Conservation (phyloP, 2,329 filamentous ascomycete species). For the Trichoderma koningiopsis region DNA sequence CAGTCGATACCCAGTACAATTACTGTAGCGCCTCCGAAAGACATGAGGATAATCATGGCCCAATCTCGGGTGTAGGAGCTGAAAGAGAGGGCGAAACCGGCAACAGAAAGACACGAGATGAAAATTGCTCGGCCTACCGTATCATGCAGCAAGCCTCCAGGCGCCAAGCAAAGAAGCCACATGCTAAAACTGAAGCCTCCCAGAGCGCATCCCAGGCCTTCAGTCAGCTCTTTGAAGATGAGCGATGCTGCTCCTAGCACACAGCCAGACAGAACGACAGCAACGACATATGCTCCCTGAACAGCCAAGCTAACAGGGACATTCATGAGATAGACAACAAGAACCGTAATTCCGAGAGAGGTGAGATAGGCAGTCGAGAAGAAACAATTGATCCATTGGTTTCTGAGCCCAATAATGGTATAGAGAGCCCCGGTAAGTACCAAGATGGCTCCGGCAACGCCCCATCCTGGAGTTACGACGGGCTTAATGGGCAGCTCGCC, state of each 20-base stretch:
- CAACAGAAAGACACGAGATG: slow-evolving; percentile 71
- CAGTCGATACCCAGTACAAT: slow-evolving; percentile 86
- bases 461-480: slow-evolving; percentile 76
- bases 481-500: slow-evolving; percentile 72
- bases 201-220: slow-evolving; percentile 79
- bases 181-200: slow-evolving; percentile 84
- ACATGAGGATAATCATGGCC: slow-evolving; percentile 72
- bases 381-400: slow-evolving; percentile 76
- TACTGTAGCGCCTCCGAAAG: slow-evolving; percentile 80
- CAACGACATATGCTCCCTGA: slow-evolving; percentile 86
- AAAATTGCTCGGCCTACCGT: slow-evolving; percentile 69
- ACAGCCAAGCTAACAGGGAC: slow-evolving; percentile 72
- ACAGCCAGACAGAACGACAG: slow-evolving; percentile 70
- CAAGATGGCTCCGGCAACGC: slow-evolving; percentile 75
- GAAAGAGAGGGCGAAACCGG: slow-evolving; percentile 73
- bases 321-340: slow-evolving; percentile 88
- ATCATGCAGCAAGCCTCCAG: slow-evolving; percentile 71
- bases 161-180: slow-evolving; percentile 82
- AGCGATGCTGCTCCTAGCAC: slow-evolving; percentile 73
- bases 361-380: slow-evolving; percentile 76
- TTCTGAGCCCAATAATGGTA: slow-evolving; percentile 79
- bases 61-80: slow-evolving; percentile 77
- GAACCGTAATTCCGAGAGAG: slow-evolving; percentile 72
- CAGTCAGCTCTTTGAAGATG: slow-evolving; percentile 81
- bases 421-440: slow-evolving; percentile 72